Evolutionary conservation across 2,329 filamentous ascomycete genomes (phyloP).

Genomic region (Tolypocladium tundrense): DNA sequence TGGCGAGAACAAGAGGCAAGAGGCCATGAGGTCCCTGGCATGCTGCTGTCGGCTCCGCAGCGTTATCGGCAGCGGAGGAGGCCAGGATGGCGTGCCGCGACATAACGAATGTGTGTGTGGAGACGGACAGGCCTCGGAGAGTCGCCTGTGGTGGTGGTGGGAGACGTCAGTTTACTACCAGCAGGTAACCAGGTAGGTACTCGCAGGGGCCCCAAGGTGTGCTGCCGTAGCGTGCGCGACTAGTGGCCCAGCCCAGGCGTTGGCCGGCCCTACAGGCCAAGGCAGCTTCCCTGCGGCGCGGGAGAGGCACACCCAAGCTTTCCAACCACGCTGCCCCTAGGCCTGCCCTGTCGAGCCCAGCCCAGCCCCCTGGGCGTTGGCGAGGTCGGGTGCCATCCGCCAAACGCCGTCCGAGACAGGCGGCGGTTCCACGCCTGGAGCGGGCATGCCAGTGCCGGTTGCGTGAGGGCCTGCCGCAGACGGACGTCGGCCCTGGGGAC

Average conservation of each 20-base stretch:
- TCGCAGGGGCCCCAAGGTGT: neutral
- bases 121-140: neutral
- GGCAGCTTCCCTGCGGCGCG: neutral
- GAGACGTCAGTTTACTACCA: neutral
- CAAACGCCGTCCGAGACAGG: neutral
- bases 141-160: neutral
- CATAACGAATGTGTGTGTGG: neutral
- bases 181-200: no score
- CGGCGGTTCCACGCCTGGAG: neutral
- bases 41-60: neutral
- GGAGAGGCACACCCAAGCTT: conserved; percentile 1
- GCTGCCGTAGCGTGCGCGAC: neutral
- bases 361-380: neutral
- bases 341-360: neutral
- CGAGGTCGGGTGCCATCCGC: neutral
- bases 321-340: neutral
- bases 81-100: neutral
- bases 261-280: neutral
- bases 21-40: neutral
- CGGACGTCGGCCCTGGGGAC: neutral
- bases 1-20: neutral
- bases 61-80: neutral
- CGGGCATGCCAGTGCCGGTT: neutral
- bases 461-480: neutral
- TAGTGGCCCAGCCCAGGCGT: neutral